Percentiles rank a stretch among this genome's conserved stretches.
Evolutionary conservation across 1,284 basidiomycete genomes (phyloP).

Genomic region (Pseudomicrostroma phylloplanum): DNA sequence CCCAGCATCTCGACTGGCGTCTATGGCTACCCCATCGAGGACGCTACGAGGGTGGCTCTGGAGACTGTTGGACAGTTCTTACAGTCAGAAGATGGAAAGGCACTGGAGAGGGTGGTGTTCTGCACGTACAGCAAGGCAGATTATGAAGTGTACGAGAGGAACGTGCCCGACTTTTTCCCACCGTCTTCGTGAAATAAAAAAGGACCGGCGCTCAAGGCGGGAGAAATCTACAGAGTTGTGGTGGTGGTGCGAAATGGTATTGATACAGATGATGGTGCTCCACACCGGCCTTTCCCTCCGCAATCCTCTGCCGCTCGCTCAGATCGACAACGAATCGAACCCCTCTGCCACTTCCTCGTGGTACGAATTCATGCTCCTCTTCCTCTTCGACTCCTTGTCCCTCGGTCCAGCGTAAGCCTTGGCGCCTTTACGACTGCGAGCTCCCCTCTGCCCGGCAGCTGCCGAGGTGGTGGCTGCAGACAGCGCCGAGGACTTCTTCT

Average conservation of each 20-base stretch:
- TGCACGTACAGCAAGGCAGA: conserved; percentile 38
- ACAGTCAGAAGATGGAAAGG: conserved; percentile 11
- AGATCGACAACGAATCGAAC: not conserved
- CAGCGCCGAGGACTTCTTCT: not conserved
- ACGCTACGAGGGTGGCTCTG: conserved; percentile 30
- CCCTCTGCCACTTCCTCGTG: not conserved
- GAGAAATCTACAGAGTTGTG: too few relatives aligned
- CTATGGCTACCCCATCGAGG: conserved; percentile 43
- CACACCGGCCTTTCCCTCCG: not conserved
- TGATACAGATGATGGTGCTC: too few relatives aligned
- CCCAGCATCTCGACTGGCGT: conserved; percentile 47
- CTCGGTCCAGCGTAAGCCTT: not conserved
- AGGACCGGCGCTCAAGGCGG: too few relatives aligned
- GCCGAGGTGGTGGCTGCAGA: too few relatives aligned
- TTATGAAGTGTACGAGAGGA: conserved; percentile 16
- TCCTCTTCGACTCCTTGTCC: not conserved
- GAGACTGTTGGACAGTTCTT: conserved; percentile 32
- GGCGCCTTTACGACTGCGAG: too few relatives aligned
- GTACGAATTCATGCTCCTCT: not conserved
- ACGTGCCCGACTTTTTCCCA: too few relatives aligned
- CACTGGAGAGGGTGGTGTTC: conserved; percentile 34
- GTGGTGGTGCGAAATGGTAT: too few relatives aligned
- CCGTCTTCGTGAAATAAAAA: too few relatives aligned
- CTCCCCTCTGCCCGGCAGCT: too few relatives aligned
- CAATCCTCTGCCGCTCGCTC: not conserved